A percentile compares a stretch with the other conserved stretches of the same genome.
Evolutionary conservation across 2,329 filamentous ascomycete species (phyloP).

Genomic region (Exophiala xenobiotica): DNA sequence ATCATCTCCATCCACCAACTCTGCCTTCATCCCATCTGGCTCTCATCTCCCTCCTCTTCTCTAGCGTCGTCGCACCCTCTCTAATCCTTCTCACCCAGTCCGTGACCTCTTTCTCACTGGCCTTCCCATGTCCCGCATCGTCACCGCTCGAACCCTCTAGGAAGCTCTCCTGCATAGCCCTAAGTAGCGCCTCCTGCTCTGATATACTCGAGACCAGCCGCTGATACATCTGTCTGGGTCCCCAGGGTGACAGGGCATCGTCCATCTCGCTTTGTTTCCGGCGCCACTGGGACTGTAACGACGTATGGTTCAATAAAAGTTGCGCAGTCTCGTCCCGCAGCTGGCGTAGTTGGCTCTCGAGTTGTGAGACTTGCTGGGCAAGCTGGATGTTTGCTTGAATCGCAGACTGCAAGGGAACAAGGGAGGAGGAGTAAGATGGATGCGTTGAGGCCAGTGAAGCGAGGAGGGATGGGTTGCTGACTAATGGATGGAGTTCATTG

Average conservation of each 20-base stretch:
- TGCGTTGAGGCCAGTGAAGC: conserved; percentile 75
- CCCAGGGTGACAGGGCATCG: conserved; percentile 76
- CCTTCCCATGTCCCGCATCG: conserved; percentile 47
- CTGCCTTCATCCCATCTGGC: conserved; percentile 94
- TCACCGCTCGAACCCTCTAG: conserved; percentile 58
- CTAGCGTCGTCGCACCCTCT: conserved; percentile 75
- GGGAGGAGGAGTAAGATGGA: conserved; percentile 66
- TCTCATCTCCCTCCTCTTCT: conserved; percentile 80
- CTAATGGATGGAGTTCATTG: conserved; percentile 68
- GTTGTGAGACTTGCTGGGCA: conserved; percentile 49
- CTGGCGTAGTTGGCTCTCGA: conserved; percentile 49
- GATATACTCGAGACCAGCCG: conserved; percentile 71
- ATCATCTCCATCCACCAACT: conserved; percentile 87
- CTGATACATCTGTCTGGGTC: conserved; percentile 82
- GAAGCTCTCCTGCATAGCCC: conserved; percentile 89
- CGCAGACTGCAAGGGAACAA: conserved; percentile 62
- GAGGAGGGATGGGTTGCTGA: conserved; percentile 68
- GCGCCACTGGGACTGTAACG: conserved; percentile 88
- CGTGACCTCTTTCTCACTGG: conserved; percentile 74
- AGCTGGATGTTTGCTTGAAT: conserved; percentile 71
- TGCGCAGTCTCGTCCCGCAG: conserved; percentile 71
- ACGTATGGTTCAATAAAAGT: conserved; percentile 77
- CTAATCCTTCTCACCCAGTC: conserved; percentile 84
- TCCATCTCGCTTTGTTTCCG: conserved; percentile 89
- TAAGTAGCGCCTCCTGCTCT: conserved; percentile 79